Percentiles rank a stretch among this genome's conserved stretches.
Evolutionary conservation across 75 land plant species (phyloP).

Genomic region (Chamaecyparis obtusa): DNA sequence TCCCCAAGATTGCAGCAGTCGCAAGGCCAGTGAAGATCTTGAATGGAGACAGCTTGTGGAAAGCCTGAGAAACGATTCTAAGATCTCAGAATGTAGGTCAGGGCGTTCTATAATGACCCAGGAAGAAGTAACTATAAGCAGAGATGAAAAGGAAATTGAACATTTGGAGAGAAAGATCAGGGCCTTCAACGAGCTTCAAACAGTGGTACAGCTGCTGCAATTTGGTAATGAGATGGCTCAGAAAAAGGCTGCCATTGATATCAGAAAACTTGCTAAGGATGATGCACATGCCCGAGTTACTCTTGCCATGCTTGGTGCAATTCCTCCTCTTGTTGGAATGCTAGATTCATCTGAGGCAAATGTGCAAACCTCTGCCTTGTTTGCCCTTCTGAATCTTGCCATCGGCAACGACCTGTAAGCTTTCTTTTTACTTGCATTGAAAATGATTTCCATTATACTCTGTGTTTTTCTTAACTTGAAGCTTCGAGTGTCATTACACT

Average conservation of each 20-base stretch:
- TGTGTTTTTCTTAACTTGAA: not conserved
- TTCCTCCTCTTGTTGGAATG: constrained; percentile 68
- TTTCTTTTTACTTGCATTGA: not conserved
- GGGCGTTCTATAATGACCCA: constrained; percentile 1
- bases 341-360: constrained; percentile 34
- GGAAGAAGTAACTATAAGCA: not conserved
- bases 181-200: constrained; percentile 12
- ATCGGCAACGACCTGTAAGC: constrained; percentile 69
- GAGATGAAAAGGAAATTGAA: constrained; percentile 1
- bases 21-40: constrained; percentile 26
- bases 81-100: constrained; percentile 10
- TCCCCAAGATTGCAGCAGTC: constrained; percentile 11
- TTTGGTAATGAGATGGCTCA: constrained; percentile 8
- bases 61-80: constrained; percentile 25
- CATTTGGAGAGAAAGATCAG: constrained; percentile 12
- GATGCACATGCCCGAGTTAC: constrained; percentile 58
- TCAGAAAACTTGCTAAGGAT: constrained; percentile 51
- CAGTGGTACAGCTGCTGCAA: constrained; percentile 15
- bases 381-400: constrained; percentile 72
- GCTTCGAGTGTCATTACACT: not conserved
- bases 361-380: constrained; percentile 35
- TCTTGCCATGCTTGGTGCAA: constrained; percentile 75
- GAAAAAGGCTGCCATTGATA: constrained; percentile 36
- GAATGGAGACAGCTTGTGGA: constrained; percentile 33
- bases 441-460: not conserved